These are phyloP conservation scores for Fusarium nanum DNA, from an alignment of 2,329 filamentous ascomycete genomes.

Conservation along the genomic window DNA sequence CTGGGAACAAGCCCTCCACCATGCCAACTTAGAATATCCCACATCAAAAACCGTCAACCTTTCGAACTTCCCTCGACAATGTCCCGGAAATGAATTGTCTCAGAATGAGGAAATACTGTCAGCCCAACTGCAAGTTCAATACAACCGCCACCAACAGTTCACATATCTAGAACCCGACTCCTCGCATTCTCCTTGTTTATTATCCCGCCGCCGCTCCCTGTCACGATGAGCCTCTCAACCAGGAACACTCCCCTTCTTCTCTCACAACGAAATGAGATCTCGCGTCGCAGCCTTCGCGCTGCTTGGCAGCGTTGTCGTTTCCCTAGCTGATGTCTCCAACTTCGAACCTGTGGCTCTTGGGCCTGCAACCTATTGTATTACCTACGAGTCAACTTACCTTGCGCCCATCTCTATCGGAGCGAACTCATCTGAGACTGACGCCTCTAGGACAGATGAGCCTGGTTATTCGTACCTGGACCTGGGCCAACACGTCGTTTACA, in stretches of 20 bases:
- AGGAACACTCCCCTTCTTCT: background rate
- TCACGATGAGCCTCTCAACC: rapidly evolving
- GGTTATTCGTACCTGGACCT: too few relatives aligned
- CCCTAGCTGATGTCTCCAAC: background rate
- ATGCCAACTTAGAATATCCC: background rate
- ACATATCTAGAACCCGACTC: background rate
- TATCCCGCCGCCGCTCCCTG: background rate
- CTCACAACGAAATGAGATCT: background rate
- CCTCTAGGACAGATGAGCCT: too few relatives aligned
- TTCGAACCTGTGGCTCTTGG: background rate
- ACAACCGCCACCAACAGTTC: background rate
- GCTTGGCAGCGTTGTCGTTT: background rate
- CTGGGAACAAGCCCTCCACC: background rate
- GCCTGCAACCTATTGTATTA: conserved; percentile 5
- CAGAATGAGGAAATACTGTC: background rate
- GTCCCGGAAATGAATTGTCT: background rate
- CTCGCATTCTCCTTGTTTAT: background rate
- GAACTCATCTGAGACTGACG: background rate
- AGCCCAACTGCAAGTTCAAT: background rate
- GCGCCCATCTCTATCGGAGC: background rate
- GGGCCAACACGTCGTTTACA: too few relatives aligned
- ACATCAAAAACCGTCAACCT: background rate
- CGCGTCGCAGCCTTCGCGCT: background rate
- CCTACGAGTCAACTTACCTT: background rate
- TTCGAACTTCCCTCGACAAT: background rate